A percentile compares a stretch with the other conserved stretches of the same genome.
These are phyloP conservation scores for Hyparrhenia diplandra DNA, from an alignment of 176 grass and related monocot genomes.

Conservation along the genomic window DNA sequence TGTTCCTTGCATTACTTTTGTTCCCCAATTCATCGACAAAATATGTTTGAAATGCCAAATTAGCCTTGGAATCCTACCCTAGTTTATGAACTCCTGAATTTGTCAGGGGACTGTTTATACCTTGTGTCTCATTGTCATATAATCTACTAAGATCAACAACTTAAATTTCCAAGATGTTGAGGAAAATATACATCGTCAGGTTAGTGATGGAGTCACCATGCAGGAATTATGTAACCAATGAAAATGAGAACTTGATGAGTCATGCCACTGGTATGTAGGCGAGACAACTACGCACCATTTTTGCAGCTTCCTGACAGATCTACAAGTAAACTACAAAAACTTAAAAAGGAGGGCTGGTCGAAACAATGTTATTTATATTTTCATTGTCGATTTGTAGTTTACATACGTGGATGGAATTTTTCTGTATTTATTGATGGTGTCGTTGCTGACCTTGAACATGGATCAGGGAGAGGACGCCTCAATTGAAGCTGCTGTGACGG, in stretches of 20 bases:
- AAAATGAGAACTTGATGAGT: too few relatives aligned
- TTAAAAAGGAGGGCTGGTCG: neutral
- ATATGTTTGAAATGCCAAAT: neutral
- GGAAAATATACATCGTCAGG: neutral
- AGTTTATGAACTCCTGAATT: neutral
- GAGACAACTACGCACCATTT: neutral
- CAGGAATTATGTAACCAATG: too few relatives aligned
- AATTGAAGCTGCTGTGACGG: conserved; percentile 80
- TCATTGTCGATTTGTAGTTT: neutral
- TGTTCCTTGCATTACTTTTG: too few relatives aligned
- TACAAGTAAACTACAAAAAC: neutral
- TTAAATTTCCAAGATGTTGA: neutral
- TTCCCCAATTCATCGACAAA: neutral
- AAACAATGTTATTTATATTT: neutral
- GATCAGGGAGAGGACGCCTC: conserved; percentile 90
- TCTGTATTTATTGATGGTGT: neutral
- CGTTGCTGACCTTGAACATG: conserved; percentile 21
- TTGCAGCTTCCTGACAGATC: neutral
- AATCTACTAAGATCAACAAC: too few relatives aligned
- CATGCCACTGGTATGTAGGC: neutral
- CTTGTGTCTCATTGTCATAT: neutral
- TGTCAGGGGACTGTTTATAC: neutral
- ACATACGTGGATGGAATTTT: neutral
- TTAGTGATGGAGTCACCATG: neutral
- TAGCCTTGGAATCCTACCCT: neutral